Evolutionary conservation across 2,329 filamentous ascomycete species (phyloP).

Genomic region (Curvularia sp.): DNA sequence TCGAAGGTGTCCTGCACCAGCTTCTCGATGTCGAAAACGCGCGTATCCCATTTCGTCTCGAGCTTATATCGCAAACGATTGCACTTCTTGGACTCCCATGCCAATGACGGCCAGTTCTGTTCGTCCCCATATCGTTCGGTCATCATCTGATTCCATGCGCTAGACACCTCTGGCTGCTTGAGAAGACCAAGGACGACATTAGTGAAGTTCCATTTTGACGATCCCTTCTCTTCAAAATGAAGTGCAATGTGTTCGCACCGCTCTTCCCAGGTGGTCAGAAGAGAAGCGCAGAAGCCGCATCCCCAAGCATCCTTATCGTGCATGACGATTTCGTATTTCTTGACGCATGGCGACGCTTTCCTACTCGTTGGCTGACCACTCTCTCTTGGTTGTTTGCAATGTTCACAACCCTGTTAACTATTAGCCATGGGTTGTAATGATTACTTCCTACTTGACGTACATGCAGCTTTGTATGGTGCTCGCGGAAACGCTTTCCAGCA

Average conservation of each 20-base stretch:
- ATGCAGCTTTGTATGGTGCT: slow-evolving; percentile 71
- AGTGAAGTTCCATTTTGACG: slow-evolving; percentile 71
- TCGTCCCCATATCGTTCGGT: slow-evolving; percentile 63
- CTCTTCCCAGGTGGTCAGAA: slow-evolving; percentile 69
- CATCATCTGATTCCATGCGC: slow-evolving; percentile 68
- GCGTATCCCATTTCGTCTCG: slow-evolving; percentile 68
- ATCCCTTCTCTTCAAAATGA: slow-evolving; percentile 71
- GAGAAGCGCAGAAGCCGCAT: slow-evolving; percentile 71
- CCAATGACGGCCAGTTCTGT: slow-evolving; percentile 51
- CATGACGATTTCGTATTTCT: slow-evolving; percentile 55
- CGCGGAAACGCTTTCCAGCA: slow-evolving; percentile 72
- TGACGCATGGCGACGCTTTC: slow-evolving; percentile 55
- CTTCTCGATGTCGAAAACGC: slow-evolving; percentile 61
- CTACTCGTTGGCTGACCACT: slow-evolving; percentile 61
- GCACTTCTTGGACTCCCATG: slow-evolving; percentile 71
- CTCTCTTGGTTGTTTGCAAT: slow-evolving; percentile 70
- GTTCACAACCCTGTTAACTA: slow-evolving; percentile 60
- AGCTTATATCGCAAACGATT: slow-evolving; percentile 70
- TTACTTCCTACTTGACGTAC: slow-evolving; percentile 47
- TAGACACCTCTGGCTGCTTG: slow-evolving; percentile 69
- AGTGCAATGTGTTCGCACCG: slow-evolving; percentile 72
- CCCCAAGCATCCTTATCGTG: slow-evolving; percentile 72
- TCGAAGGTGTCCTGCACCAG: slow-evolving; percentile 67
- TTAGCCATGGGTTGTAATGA: slow-evolving; percentile 22
- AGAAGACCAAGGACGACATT: slow-evolving; percentile 71